Base-by-base conservation (phyloP, 2,329 filamentous ascomycete species). In the Fusarium keratoplasticum region DNA sequence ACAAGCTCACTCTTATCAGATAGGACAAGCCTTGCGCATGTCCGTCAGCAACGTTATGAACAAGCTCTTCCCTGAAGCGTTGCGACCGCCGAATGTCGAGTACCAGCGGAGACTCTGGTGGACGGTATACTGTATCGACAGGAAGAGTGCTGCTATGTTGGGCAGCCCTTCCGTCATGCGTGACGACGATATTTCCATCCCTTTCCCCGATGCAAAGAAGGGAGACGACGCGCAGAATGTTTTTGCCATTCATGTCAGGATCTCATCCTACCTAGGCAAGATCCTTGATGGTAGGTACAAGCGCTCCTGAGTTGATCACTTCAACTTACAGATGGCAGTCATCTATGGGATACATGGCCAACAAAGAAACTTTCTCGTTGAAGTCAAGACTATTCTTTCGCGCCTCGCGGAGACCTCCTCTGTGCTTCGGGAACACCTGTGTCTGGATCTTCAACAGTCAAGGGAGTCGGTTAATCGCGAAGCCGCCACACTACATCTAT, bases 101-200 rank as follows among this genome's bases (percentile, higher is more conserved):
- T 70, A 76, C 40, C 66, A 64, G 52, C 69, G 73, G 14, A 68
- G 64, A 6, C 61, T 76, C 5, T 76, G 71, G 74, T 76, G 73
- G 74, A 70, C 71, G 11, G 66, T 74, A 5, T 76, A 76, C 40
- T 76, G 74, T 11, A 76, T 76, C 6, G 74, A 76, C 13, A 69
- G 74, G 9, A 76, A 76, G 25, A 74, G 68, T 20, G 71, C 73
- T 16, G 62, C 65, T 8, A 70, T 76, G 70, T 27, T 76, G 5
- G 73, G 73, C 1, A 76, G 63, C 25, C 73, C 64, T 1, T 76
- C 71, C 1, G 54, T 72, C 8, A 76, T 73, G 68, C 64, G 65
- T 38, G 73, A 74, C 11, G 63, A 72, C 2, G 70, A 76, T 11
- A 70, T 76, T 16, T 74, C 73, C 4, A 75, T 76, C 10, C 73